Percentiles rank a stretch among this genome's conserved stretches.
Conservation (phyloP, 805 yeast genomes). For the Starmera dryadoides region DNA sequence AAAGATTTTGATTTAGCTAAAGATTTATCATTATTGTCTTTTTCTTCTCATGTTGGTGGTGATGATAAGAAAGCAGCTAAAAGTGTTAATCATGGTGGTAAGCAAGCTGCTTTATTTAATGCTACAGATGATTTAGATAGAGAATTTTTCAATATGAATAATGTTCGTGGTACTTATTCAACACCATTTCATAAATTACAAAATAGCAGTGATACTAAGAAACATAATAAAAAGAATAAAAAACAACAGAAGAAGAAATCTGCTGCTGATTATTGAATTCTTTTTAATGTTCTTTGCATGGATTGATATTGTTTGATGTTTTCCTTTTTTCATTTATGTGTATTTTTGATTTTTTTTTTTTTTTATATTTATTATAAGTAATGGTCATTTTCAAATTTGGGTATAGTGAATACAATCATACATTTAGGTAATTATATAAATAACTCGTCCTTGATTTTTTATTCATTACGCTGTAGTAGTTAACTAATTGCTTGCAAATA, state of each 20-base stretch:
- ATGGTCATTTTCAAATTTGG: no score
- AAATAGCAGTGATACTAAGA: conserved; percentile 32
- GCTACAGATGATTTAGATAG: conserved; percentile 80
- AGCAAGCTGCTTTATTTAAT: conserved; percentile 69
- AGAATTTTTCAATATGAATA: conserved; percentile 72
- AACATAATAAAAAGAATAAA: conserved; percentile 74
- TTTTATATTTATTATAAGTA: not conserved
- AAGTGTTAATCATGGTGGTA: conserved; percentile 69
- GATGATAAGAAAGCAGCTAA: conserved; percentile 37
- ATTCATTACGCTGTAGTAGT: no score
- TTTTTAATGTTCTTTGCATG: no score
- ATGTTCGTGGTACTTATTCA: conserved; percentile 53
- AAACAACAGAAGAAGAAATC: conserved; percentile 13
- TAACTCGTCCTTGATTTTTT: no score
- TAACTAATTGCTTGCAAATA: not conserved
- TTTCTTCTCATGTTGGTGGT: conserved; percentile 67
- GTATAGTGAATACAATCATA: no score
- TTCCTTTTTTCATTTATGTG: no score
- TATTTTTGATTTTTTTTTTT: not conserved
- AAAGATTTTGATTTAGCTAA: conserved; percentile 56
- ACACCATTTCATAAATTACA: conserved; percentile 66
- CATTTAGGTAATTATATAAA: no score
- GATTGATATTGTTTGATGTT: not conserved
- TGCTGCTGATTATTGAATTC: not conserved
- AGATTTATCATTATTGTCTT: conserved; percentile 67